Evolutionary conservation across 176 grass and related monocot species (phyloP), one percentile per base, ranked within the genome.

Genomic region (Ensete glaucum): DNA sequence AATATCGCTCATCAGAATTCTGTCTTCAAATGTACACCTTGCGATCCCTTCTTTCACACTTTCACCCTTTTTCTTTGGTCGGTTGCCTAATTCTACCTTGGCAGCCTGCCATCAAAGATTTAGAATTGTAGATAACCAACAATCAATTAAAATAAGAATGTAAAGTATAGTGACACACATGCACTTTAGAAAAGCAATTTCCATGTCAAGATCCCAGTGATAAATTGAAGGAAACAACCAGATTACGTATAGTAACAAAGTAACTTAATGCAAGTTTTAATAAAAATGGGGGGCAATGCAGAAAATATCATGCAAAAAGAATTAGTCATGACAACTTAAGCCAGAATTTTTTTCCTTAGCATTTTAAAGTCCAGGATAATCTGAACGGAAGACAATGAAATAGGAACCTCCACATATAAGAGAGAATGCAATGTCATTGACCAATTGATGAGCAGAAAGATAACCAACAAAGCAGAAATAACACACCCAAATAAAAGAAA

Each of bases 1-100:
- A n/a, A 98, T 91, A 77, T 99, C 95, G 27, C 90, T 99, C 95
- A 99, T 99, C 72, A 99, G 85, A 80, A 99, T 91, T 80, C 76
- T 93, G 72, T 99, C 90, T 83, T 99, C 95, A 53, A 99, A 99
- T 55, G 95, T 99, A 78, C 95, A 99, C 76, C 95, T 91, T 62
- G 88, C 90, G 77, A 99, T 87, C 62, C 90, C 95, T 76, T 99
- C 95, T 63, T 82, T 88, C 22, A 76, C 62, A 76, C 11, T 86
- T 89, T 79, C 86, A 25, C 90, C 88, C 80, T 80, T 93, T 80
- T 83, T 89, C 58, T 84, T 93, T 14, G 73, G 72, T n/a, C 79
- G 77, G 80, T 94, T 84, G 81, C 88, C 88, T 11, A 83, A 23
- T 26, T 81, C 78, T 34, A 85, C 89, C 82, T 91, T 98, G 43